phyloP scores from a whole-genome alignment of 140 eudicot genomes.

The Senecio squalidus region DNA sequence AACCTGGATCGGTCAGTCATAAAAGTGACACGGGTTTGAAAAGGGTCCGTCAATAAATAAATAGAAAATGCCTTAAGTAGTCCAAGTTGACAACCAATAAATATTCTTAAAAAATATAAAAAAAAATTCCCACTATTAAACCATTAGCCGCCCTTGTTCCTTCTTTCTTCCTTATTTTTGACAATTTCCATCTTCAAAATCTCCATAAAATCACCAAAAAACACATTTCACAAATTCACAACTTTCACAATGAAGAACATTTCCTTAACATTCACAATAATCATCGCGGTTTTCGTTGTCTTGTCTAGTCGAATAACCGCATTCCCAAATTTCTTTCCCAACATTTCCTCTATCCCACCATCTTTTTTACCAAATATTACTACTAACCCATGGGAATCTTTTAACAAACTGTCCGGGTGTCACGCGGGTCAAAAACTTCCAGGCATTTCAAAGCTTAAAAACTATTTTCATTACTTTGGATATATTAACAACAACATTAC shows the following conservation, averaged over 20 bases:
- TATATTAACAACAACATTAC: slow-evolving; percentile 24
- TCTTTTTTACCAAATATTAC: slow-evolving; percentile 36
- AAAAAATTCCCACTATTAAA: not conserved
- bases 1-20: too few species aligned
- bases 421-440: slow-evolving; percentile 32
- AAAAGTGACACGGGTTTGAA: too few species aligned
- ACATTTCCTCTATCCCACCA: slow-evolving; percentile 41
- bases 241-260: not conserved
- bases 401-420: slow-evolving; percentile 40
- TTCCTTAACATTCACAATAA: not conserved
- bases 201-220: slow-evolving; percentile 4
- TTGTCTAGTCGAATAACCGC: slow-evolving; percentile 9
- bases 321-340: slow-evolving; percentile 39
- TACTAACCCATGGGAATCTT: slow-evolving; percentile 40
- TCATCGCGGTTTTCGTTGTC: not conserved
- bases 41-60: too few species aligned
- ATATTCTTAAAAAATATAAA: too few species aligned
- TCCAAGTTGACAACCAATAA: slow-evolving; percentile 1
- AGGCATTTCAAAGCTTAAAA: slow-evolving; percentile 48
- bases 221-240: not conserved
- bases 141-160: slow-evolving; percentile 12
- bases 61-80: too few species aligned
- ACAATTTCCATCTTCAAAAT: not conserved
- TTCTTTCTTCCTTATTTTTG: not conserved
- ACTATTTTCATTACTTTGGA: slow-evolving; percentile 56